Evolutionary conservation across 441 rosid species (phyloP).

Genomic region (Bruguiera hainesii): DNA sequence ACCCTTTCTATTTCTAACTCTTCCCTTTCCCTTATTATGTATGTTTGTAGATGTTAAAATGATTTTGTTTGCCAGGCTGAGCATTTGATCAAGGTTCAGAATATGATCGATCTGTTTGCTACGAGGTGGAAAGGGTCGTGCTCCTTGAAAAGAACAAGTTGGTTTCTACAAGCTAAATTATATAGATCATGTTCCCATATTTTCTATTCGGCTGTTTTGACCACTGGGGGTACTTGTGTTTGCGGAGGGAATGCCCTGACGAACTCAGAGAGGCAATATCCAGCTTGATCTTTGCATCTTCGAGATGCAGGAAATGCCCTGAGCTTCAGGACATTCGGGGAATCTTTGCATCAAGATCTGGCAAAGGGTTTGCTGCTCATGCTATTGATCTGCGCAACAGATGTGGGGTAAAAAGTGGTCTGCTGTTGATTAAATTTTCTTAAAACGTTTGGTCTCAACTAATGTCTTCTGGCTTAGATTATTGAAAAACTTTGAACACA

Average conservation of each 20-base stretch:
- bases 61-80: conserved; percentile 35
- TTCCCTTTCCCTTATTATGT: neutral
- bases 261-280: conserved; percentile 55
- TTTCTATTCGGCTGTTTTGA: neutral
- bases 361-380: conserved; percentile 38
- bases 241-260: conserved; percentile 50
- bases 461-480: neutral
- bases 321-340: conserved; percentile 47
- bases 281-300: conserved; percentile 57
- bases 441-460: neutral
- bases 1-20: neutral
- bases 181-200: neutral
- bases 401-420: neutral
- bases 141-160: conserved; percentile 42
- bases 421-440: neutral
- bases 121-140: conserved; percentile 37
- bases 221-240: neutral
- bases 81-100: conserved; percentile 45
- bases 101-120: conserved; percentile 38
- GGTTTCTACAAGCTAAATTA: neutral
- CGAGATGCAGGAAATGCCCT: conserved; percentile 63
- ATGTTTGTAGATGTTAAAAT: neutral
- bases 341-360: conserved; percentile 31
- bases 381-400: conserved; percentile 36
- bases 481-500: neutral